phyloP scores from a whole-genome alignment of 1,284 basidiomycete species.

The Vanrija sp. region DNA sequence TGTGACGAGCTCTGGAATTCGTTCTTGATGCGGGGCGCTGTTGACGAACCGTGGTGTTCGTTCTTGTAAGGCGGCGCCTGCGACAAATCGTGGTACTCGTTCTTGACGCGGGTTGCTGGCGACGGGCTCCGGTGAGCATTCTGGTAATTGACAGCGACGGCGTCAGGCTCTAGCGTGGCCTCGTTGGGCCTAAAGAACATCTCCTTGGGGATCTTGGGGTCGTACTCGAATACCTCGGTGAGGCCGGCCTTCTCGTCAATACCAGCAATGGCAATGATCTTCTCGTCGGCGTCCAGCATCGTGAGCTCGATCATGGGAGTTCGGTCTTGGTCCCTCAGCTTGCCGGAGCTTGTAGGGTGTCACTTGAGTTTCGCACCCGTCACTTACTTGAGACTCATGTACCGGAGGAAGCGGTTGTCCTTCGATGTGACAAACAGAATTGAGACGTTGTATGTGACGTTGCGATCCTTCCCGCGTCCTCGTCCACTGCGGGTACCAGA shows the following conservation, averaged over 20 bases:
- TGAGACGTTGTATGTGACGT: conserved; percentile 13
- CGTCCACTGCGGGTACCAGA: not conserved
- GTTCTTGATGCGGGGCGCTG: too few species aligned
- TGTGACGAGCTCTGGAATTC: not conserved
- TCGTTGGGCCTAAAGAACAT: conserved; percentile 16
- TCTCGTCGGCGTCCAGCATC: conserved; percentile 19
- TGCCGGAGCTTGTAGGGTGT: conserved; percentile 14
- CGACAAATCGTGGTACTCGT: not conserved
- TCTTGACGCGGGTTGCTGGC: not conserved
- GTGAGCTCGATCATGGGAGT: conserved; percentile 14
- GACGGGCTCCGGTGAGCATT: not conserved
- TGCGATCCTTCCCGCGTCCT: not conserved
- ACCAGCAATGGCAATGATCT: conserved; percentile 22
- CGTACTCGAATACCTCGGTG: conserved; percentile 19
- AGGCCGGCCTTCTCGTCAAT: conserved; percentile 40
- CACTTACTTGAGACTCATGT: conserved; percentile 7
- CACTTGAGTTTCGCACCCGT: not conserved
- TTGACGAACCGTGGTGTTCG: not conserved
- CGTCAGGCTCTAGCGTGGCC: not conserved
- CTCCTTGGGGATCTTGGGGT: conserved; percentile 15
- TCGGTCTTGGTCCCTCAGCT: conserved; percentile 12
- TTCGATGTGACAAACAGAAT: conserved; percentile 18
- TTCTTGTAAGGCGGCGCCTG: too few species aligned
- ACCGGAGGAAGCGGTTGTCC: conserved; percentile 17
- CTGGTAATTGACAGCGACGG: not conserved